These are phyloP conservation scores for Sarocladiaceae sp. DNA, from an alignment of 2,329 filamentous ascomycete species.

Conservation along the genomic window DNA sequence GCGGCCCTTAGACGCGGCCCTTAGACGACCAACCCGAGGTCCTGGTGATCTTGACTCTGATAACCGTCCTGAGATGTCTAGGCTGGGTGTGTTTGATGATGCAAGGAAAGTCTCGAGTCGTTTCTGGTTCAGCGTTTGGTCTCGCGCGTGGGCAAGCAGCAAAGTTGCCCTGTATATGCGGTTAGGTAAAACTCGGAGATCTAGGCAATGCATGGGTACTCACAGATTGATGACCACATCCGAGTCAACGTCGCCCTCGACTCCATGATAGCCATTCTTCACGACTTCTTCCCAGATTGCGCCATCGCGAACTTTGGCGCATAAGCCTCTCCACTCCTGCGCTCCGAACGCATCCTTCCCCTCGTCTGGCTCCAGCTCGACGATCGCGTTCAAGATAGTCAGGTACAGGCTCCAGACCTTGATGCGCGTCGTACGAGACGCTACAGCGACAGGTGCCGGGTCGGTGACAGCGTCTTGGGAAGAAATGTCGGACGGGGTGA, in stretches of 20 bases:
- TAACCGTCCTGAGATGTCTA: conserved; percentile 64
- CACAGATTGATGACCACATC: conserved; percentile 90
- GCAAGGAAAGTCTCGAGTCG: conserved; percentile 85
- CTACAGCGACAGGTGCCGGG: conserved; percentile 68
- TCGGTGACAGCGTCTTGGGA: conserved; percentile 44
- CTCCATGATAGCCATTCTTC: conserved; percentile 76
- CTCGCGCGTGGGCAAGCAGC: conserved; percentile 79
- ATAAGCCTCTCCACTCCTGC: conserved; percentile 76
- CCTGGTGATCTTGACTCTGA: conserved; percentile 35
- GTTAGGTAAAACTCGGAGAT: conserved; percentile 14
- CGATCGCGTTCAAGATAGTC: conserved; percentile 83
- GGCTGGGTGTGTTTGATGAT: conserved; percentile 62
- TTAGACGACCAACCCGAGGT: conserved; percentile 29
- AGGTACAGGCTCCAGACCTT: conserved; percentile 98
- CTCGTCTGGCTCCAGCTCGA: conserved; percentile 84
- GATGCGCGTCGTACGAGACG: conserved; percentile 75
- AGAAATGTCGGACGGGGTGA: conserved; percentile 50
- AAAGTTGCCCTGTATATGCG: conserved; percentile 64
- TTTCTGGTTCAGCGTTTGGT: conserved; percentile 78
- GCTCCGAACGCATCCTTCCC: conserved; percentile 84
- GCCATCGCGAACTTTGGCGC: conserved; percentile 79
- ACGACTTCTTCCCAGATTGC: conserved; percentile 94
- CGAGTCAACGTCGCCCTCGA: conserved; percentile 85
- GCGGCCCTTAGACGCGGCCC: conserved; percentile 39
- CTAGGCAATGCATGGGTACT: conserved; percentile 22